Evolutionary conservation across 805 yeast species (phyloP).

Genomic region (Diddensiella caesifluorescens): DNA sequence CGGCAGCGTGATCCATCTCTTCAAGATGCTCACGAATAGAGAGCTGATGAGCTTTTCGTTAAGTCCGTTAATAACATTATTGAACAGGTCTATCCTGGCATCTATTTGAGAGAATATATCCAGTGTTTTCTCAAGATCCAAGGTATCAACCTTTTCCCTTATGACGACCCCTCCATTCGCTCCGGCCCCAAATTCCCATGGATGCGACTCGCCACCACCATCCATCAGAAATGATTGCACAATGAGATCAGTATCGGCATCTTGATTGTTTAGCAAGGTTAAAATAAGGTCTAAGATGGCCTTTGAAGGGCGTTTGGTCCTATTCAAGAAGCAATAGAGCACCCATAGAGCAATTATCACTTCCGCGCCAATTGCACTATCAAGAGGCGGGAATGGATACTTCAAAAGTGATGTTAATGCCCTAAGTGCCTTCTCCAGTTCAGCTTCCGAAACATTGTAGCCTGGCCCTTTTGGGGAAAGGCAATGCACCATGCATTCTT

Average conservation of each 20-base stretch:
- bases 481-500: conserved; percentile 11
- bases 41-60: conserved; percentile 42
- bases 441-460: conserved; percentile 34
- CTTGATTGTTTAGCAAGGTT: conserved; percentile 9
- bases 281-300: conserved; percentile 9
- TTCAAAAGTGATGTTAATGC: conserved; percentile 60
- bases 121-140: conserved; percentile 6
- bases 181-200: conserved; percentile 27
- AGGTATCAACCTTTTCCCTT: conserved; percentile 10
- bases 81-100: conserved; percentile 36
- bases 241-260: conserved; percentile 16
- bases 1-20: conserved; percentile 49
- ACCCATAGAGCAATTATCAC: conserved; percentile 23
- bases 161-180: conserved; percentile 28
- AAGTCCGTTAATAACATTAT: conserved; percentile 44
- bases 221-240: conserved; percentile 30
- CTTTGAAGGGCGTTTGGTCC: conserved; percentile 19
- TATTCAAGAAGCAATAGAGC: conserved; percentile 17
- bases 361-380: conserved; percentile 7
- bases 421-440: conserved; percentile 57
- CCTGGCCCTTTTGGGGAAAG: conserved; percentile 3
- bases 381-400: conserved; percentile 15
- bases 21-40: conserved; percentile 48
- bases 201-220: conserved; percentile 23
- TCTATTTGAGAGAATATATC: conserved; percentile 40